Percentiles rank a stretch among this genome's conserved stretches.
Conservation (phyloP, 345 rosid species). For the Mercurialis annua region DNA sequence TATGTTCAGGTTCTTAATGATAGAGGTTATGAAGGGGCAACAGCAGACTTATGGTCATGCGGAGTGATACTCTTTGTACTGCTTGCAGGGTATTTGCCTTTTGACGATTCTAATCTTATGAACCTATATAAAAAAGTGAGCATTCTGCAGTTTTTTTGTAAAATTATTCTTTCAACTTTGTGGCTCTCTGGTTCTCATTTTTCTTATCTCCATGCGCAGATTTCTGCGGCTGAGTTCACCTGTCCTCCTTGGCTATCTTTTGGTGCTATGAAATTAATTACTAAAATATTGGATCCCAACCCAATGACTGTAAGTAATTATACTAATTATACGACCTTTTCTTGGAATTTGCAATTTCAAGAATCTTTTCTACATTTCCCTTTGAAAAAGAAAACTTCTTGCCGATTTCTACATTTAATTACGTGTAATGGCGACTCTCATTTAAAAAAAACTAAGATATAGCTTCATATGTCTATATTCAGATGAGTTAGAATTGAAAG, state of each 20-base stretch:
- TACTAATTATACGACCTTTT: conserved; percentile 1
- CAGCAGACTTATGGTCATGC: conserved; percentile 97
- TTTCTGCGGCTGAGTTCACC: conserved; percentile 88
- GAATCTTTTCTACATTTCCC: not conserved
- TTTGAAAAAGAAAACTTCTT: not conserved
- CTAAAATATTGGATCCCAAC: conserved; percentile 84
- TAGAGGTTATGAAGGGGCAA: conserved; percentile 93
- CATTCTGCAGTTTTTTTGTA: conserved; percentile 26
- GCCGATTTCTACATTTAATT: not conserved
- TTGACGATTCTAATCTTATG: conserved; percentile 93
- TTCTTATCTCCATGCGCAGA: conserved; percentile 37
- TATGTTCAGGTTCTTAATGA: conserved; percentile 81
- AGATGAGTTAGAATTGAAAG: not conserved
- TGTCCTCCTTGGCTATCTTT: conserved; percentile 97
- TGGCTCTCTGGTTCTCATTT: conserved; percentile 19
- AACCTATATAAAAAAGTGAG: conserved; percentile 95
- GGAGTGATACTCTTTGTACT: conserved; percentile 95
- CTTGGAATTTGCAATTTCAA: conserved; percentile 3
- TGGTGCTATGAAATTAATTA: conserved; percentile 74
- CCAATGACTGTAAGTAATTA: conserved; percentile 79
- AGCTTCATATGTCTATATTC: not conserved
- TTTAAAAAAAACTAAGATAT: not conserved
- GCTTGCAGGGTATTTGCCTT: conserved; percentile 99
- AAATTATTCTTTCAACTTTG: conserved; percentile 12
- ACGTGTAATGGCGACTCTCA: not conserved